Percentiles rank a stretch among this genome's conserved stretches.
Evolutionary conservation across 2,329 filamentous ascomycete species (phyloP).

Genomic region (Pezizomycotina sp.): DNA sequence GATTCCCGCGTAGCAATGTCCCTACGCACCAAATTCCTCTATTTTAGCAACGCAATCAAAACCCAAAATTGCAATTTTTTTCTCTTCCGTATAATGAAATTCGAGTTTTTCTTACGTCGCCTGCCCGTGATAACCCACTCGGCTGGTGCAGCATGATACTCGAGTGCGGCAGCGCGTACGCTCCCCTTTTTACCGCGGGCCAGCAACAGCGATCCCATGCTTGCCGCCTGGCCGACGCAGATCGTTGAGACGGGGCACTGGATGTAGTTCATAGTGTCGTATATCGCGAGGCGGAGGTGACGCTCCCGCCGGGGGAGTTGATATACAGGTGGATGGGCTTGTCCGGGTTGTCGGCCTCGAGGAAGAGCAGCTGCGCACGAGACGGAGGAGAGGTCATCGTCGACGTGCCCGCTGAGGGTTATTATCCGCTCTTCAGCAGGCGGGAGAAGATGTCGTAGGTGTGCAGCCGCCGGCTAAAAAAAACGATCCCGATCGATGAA

Average conservation of each 20-base stretch:
- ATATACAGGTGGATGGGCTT: constrained; percentile 97
- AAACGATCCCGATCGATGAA: too few relatives aligned
- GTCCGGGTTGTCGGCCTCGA: constrained; percentile 88
- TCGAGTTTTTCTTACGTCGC: constrained; percentile 31
- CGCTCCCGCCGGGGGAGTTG: constrained; percentile 85
- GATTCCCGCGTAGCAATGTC: constrained; percentile 96
- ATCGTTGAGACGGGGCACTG: constrained; percentile 83
- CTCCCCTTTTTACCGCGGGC: constrained; percentile 73
- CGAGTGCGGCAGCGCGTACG: constrained; percentile 81
- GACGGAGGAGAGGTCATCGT: constrained; percentile 78
- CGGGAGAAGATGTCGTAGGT: constrained; percentile 25
- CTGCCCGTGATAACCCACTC: constrained; percentile 44
- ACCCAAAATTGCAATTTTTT: too few relatives aligned
- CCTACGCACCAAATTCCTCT: constrained; percentile 4
- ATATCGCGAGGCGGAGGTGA: constrained; percentile 77
- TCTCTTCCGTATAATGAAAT: too few relatives aligned
- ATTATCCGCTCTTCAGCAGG: constrained; percentile 55
- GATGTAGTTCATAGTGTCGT: constrained; percentile 98
- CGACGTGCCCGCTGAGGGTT: constrained; percentile 78
- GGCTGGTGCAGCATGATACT: constrained; percentile 97
- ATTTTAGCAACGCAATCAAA: constrained; percentile 5
- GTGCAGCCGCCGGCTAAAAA: constrained; percentile 15
- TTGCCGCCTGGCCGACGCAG: constrained; percentile 83
- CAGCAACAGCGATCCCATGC: constrained; percentile 81
- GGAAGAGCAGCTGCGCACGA: constrained; percentile 88